Evolutionary conservation across 257 asterid species (phyloP), one percentile per base, ranked within the genome.

Genomic region (Salvia miltiorrhiza): DNA sequence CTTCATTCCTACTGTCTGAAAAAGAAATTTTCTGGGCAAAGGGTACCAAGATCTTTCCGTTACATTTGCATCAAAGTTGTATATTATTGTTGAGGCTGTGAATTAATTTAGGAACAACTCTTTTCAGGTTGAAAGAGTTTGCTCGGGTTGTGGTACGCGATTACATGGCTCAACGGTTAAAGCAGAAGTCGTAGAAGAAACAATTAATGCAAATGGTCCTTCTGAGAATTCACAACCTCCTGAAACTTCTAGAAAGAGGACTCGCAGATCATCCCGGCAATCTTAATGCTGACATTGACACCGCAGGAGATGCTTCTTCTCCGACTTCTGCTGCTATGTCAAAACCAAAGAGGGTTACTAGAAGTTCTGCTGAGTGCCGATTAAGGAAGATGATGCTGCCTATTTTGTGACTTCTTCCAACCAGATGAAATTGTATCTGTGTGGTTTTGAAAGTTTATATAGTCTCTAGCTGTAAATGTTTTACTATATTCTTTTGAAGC

Each of bases 1-100:
- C 84, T 88, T 30, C 98, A 93, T 77, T 76, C 19, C 3, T 88
- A 86, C 82, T 90, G 98, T 77, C 80, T 85, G 69, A 67, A 76
- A 74, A 81, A 86, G 87, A 90, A 86, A 72, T 90, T 86, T 84
- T 74, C 90, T 45, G 86, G 79, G 69, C 63, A 69, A 72, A 77
- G 73, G 97, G 98, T 90, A 81, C 69, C 60, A 23, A 49, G 12
- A 52, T 52, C 16, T 66, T 63, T 61, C 74, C 16, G 2, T 61
- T 53, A 21, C 52, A 47, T 55, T 7, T 24, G 4, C 4, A 32
- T 48, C 1, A 2, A 3, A 41, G 52, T 20, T 62, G 21, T n/a
- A 9, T 24, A 28, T 52, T 52, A n/a, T 41, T 37, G 43, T 37
- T 5, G 59, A 69, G 71, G 63, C 45, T 9, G 20, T 43, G 54